Evolutionary conservation across 768 basidiomycete genomes (phyloP).

Genomic region (Trametes villosa): DNA sequence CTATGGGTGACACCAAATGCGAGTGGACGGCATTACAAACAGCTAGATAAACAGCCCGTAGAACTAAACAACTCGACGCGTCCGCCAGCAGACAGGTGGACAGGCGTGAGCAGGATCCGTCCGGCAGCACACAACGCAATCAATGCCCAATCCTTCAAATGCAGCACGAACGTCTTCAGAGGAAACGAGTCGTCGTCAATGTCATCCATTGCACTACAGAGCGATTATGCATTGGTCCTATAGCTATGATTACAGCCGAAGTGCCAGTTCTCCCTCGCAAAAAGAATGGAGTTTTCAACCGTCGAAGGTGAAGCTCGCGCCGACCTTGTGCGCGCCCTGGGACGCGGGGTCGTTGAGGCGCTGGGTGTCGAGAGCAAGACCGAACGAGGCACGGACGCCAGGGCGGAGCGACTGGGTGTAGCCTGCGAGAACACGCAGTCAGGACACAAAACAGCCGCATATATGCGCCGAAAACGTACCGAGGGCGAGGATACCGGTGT

Average conservation of each 20-base stretch:
- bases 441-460: background rate
- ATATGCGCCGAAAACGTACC: conserved; percentile 44
- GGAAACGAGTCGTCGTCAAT: background rate
- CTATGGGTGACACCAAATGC: too few relatives aligned
- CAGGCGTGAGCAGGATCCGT: too few relatives aligned
- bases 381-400: conserved; percentile 91
- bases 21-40: too few relatives aligned
- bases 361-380: conserved; percentile 94
- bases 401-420: conserved; percentile 95
- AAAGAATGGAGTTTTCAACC: conserved; percentile 30
- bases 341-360: conserved; percentile 74
- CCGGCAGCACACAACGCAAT: too few relatives aligned
- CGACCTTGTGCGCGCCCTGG: conserved; percentile 79
- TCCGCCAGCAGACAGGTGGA: too few relatives aligned
- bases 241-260: conserved; percentile 22
- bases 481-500: conserved; percentile 86
- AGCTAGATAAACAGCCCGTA: too few relatives aligned
- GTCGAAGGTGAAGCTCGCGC: conserved; percentile 76
- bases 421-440: conserved; percentile 44
- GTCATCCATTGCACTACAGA: conserved; percentile 17
- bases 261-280: conserved; percentile 6
- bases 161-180: too few relatives aligned
- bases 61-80: too few relatives aligned
- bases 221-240: conserved; percentile 24
- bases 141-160: too few relatives aligned